phyloP scores from a whole-genome alignment of 1,284 basidiomycete genomes.

The Microbotryum scabiosae region DNA sequence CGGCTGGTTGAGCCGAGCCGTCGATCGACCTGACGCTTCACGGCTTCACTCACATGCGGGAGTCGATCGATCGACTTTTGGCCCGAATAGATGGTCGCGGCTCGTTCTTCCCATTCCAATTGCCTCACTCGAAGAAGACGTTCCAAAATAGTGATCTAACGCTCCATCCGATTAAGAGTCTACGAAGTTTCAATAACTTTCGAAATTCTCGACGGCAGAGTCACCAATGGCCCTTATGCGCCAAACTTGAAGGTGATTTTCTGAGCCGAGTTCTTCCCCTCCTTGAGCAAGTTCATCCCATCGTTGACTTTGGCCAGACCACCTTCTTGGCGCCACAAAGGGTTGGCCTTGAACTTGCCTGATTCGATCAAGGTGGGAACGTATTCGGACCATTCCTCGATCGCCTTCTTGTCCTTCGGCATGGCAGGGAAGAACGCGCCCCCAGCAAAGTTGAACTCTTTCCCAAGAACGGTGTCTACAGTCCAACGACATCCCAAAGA shows the following conservation, averaged over 20 bases:
- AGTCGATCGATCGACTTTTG: no score
- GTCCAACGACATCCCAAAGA: neutral
- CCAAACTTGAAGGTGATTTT: conserved; percentile 17
- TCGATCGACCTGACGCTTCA: no score
- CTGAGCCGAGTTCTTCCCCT: conserved; percentile 24
- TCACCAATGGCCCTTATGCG: no score
- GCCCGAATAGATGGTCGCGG: no score
- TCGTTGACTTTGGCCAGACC: conserved; percentile 25
- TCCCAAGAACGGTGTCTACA: conserved; percentile 26
- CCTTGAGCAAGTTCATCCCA: conserved; percentile 27
- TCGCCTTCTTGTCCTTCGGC: conserved; percentile 15
- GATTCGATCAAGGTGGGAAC: conserved; percentile 20
- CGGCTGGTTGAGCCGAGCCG: no score
- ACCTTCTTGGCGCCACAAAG: conserved; percentile 20
- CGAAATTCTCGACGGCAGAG: no score
- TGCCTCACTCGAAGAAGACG: no score
- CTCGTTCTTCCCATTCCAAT: no score
- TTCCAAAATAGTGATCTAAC: no score
- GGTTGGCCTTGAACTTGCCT: conserved; percentile 26
- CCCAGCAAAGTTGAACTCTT: conserved; percentile 14
- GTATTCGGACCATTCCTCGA: conserved; percentile 16
- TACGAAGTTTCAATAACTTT: no score
- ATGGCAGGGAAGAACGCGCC: conserved; percentile 13
- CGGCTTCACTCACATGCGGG: no score
- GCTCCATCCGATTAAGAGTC: no score